Evolutionary conservation across 2,329 filamentous ascomycete genomes (phyloP).

Genomic region (Botryotinia globosa): DNA sequence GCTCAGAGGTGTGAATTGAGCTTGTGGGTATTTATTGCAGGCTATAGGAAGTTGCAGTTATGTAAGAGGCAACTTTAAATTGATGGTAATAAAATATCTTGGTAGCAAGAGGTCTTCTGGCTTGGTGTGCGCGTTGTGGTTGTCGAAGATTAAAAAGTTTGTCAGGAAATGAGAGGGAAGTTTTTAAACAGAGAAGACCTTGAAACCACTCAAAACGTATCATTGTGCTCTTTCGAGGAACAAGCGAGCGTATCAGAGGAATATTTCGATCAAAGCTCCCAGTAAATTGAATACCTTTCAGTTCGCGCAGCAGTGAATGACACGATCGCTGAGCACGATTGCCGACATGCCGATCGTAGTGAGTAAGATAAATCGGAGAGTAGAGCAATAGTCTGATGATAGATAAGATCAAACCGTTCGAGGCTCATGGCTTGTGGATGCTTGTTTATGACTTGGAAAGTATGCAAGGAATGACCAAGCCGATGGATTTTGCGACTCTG

Average conservation of each 20-base stretch:
- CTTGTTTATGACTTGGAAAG: not conserved
- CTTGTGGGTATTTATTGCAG: not conserved
- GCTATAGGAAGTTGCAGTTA: not conserved
- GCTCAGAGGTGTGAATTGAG: not conserved
- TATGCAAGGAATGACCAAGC: not conserved
- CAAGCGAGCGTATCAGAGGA: slow-evolving; percentile 4
- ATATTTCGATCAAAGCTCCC: not conserved
- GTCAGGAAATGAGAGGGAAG: not conserved
- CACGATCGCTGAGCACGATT: not conserved
- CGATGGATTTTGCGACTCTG: not conserved
- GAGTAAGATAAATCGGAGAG: not conserved
- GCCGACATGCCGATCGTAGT: not conserved
- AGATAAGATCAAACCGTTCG: not conserved
- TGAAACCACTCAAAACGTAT: not conserved
- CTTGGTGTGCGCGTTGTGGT: not conserved
- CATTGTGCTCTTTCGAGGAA: not conserved
- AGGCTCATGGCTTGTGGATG: not conserved
- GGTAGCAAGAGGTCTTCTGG: not conserved
- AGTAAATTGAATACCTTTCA: not conserved
- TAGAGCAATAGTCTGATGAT: not conserved
- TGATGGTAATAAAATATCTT: not conserved
- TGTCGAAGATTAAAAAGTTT: not conserved
- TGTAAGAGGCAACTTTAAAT: not conserved
- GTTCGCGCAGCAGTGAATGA: not conserved
- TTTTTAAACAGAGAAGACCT: not conserved